Evolutionary conservation across 2,329 filamentous ascomycete species (phyloP), one percentile per base, ranked within the genome.

Genomic region (Septoria petroselini): DNA sequence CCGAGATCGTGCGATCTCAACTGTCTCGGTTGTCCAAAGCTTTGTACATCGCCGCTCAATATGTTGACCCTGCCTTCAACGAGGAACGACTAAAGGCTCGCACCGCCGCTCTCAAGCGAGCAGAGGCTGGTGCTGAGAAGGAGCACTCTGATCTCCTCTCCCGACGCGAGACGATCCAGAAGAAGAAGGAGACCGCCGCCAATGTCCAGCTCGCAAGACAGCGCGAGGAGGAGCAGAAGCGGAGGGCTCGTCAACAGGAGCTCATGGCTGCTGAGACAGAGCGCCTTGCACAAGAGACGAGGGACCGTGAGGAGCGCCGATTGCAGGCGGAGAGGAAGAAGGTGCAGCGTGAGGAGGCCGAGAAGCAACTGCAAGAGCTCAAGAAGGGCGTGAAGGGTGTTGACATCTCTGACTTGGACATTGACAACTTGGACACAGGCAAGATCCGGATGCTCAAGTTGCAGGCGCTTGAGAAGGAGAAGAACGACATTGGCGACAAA

Each of bases 1-100:
- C 93, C 5, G 93, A 98, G 73, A 98, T 98, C 70, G 90, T 96
- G 53, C 88, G 93, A 61, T 90, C 91, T 44, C 91, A 97, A 73
- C 83, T 98, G 51, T 89, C 88, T 52, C 89, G 93, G 48, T 80
- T 98, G 49, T 88, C 91, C 48, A 95, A 91, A 75, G 85, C 89
- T 29, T 82, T 98, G 5, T 94, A 89, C 73, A 83, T 94, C 48
- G 94, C 93, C 19, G 95, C 88, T 76, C 90, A 93, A 77, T 96
- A 96, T 71, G 89, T 97, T 51, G 93, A 98, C 64, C 86, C 91
- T 3, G 81, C 82, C 27, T 91, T 94, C 76, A 93, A 89, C 67
- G 84, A 93, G 71, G 80, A 84, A 55, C 88, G 88, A 58, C 74
- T 86, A 52, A 83, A 86, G 65, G 86, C 87, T 58, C 91, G 89